Percentiles rank a stretch among this genome's conserved stretches.
Evolutionary conservation across 371 early-diverging fungal species (phyloP).

Genomic region (Saksenaea oblongispora): DNA sequence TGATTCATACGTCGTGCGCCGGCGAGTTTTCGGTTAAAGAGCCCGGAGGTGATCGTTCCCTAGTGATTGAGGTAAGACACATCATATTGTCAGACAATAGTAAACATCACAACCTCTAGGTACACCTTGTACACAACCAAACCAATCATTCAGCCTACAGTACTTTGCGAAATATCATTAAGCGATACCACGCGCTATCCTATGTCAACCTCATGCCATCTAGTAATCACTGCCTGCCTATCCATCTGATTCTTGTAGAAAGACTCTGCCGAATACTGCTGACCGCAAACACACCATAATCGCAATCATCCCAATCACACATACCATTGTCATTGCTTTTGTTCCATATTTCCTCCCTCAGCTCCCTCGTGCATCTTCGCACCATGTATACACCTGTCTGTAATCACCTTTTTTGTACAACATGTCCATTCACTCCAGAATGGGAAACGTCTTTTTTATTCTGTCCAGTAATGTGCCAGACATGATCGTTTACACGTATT

Average conservation of each 20-base stretch:
- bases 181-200: conserved; percentile 59
- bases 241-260: conserved; percentile 52
- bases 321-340: not conserved
- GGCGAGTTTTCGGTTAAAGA: conserved; percentile 44
- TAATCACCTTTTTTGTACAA: not conserved
- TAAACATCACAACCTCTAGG: conserved; percentile 12
- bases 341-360: conserved; percentile 1
- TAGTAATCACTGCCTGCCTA: conserved; percentile 53
- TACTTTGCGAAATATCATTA: conserved; percentile 55
- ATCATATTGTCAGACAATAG: not conserved
- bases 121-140: conserved; percentile 48
- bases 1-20: conserved; percentile 40
- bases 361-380: not conserved
- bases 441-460: not conserved
- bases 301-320: not conserved
- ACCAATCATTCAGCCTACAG: conserved; percentile 46
- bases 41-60: conserved; percentile 40
- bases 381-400: not conserved
- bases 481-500: not conserved
- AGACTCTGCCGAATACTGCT: conserved; percentile 49
- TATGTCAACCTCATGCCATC: conserved; percentile 54
- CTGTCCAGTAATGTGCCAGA: not conserved
- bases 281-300: conserved; percentile 10
- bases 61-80: conserved; percentile 46
- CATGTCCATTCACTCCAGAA: not conserved